Evolutionary conservation across 164 flowering plant species (phyloP).

Genomic region (Taxillus chinensis): DNA sequence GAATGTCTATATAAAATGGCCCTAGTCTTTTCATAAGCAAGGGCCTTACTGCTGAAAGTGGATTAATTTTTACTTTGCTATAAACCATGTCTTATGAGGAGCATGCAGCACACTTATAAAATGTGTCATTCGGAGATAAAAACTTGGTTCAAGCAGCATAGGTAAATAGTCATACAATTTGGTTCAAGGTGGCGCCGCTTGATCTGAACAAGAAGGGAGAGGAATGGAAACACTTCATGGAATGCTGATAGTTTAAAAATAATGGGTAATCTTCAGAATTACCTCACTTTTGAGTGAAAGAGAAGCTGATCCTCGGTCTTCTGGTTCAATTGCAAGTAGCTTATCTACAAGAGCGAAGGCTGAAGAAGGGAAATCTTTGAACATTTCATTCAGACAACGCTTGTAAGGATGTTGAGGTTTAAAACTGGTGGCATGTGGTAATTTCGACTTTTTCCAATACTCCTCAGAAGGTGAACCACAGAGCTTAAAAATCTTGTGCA

Average conservation of each 20-base stretch:
- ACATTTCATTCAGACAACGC: not conserved
- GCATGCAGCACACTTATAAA: too few relatives aligned
- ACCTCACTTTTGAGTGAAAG: constrained; percentile 1
- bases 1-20: too few relatives aligned
- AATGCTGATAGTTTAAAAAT: not conserved
- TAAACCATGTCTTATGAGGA: too few relatives aligned
- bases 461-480: constrained; percentile 73
- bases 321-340: constrained; percentile 1
- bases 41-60: too few relatives aligned
- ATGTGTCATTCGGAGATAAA: too few relatives aligned
- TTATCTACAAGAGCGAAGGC: not conserved
- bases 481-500: constrained; percentile 59
- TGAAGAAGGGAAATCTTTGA: constrained; percentile 1
- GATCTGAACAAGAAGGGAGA: too few relatives aligned
- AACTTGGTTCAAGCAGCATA: too few relatives aligned
- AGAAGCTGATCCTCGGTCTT: not conserved
- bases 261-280: not conserved
- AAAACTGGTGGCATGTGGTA: constrained; percentile 54
- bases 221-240: too few relatives aligned
- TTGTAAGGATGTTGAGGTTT: constrained; percentile 18
- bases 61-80: too few relatives aligned
- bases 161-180: too few relatives aligned
- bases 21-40: too few relatives aligned
- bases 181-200: too few relatives aligned
- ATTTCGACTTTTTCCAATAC: constrained; percentile 48